Conservation (phyloP, 306 rosid species). For the Alnus rubra region DNA sequence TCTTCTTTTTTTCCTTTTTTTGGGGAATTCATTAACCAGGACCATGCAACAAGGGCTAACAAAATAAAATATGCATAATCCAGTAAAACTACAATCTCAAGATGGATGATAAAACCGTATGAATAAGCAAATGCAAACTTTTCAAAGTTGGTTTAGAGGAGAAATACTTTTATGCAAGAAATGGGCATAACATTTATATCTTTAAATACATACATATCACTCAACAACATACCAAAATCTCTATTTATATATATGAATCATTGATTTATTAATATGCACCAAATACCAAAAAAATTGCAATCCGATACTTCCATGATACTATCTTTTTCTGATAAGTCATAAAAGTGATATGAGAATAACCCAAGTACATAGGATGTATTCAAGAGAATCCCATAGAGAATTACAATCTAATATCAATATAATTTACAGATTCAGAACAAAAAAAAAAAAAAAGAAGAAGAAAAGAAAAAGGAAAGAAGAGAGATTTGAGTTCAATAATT, state of each 20-base stretch:
- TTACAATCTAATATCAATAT: too few relatives aligned
- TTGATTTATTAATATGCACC: neutral
- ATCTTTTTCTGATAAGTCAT: neutral
- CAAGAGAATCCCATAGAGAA: neutral
- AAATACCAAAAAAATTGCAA: neutral
- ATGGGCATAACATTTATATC: neutral
- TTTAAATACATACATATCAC: neutral
- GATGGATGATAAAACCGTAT: neutral
- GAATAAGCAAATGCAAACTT: neutral
- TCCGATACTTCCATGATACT: neutral
- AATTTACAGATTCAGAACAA: too few relatives aligned
- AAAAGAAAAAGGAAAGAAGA: neutral
- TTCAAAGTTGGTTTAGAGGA: neutral
- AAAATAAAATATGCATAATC: neutral
- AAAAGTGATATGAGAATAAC: neutral
- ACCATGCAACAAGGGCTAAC: neutral
- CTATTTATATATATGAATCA: neutral
- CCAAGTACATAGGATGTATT: neutral
- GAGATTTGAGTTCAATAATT: neutral
- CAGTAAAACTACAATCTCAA: neutral
- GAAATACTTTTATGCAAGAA: neutral
- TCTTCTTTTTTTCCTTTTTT: neutral
- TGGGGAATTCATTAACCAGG: neutral
- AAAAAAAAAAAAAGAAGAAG: too few relatives aligned
- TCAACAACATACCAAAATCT: neutral